Conservation (phyloP, 768 basidiomycete genomes). For the Boletus eberwhitei region DNA sequence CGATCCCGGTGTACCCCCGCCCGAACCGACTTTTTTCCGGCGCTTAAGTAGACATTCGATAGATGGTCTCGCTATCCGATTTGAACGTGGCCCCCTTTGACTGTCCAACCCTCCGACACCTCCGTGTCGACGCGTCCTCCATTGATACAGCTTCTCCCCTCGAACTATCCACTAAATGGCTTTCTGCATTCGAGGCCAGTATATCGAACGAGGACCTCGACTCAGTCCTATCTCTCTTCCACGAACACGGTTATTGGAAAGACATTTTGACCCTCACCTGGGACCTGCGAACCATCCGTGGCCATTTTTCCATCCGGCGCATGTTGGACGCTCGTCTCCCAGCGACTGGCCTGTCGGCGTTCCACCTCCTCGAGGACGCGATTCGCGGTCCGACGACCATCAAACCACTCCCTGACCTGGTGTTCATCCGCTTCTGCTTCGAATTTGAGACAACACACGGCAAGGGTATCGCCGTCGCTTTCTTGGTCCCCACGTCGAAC, state of each 20-base stretch:
- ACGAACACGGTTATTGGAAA: slow-evolving; percentile 40
- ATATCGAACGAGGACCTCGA: slow-evolving; percentile 1
- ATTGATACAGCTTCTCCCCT: slow-evolving; percentile 8
- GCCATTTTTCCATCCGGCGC: slow-evolving; percentile 32
- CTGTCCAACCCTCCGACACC: slow-evolving; percentile 19
- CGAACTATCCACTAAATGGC: slow-evolving; percentile 15
- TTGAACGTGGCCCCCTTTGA: slow-evolving; percentile 9
- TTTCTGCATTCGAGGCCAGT: slow-evolving; percentile 13
- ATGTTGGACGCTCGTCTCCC: slow-evolving; percentile 38
- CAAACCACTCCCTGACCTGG: slow-evolving; percentile 47
- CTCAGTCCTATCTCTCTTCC: slow-evolving; percentile 14
- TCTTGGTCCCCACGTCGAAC: slow-evolving; percentile 41
- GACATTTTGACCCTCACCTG: slow-evolving; percentile 53
- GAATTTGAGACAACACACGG: slow-evolving; percentile 51
- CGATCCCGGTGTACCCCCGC: too few relatives aligned
- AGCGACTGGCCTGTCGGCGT: slow-evolving; percentile 12
- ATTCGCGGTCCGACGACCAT: slow-evolving; percentile 33
- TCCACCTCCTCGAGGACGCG: slow-evolving; percentile 20
- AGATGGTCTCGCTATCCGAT: neutral
- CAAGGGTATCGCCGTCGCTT: slow-evolving; percentile 47
- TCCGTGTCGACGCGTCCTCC: slow-evolving; percentile 13
- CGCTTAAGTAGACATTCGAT: neutral
- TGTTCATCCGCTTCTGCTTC: slow-evolving; percentile 57
- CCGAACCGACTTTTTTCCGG: neutral
- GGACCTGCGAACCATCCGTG: slow-evolving; percentile 49